Conservation (phyloP, 2,329 filamentous ascomycete species). For the Pyrenophora teres region DNA sequence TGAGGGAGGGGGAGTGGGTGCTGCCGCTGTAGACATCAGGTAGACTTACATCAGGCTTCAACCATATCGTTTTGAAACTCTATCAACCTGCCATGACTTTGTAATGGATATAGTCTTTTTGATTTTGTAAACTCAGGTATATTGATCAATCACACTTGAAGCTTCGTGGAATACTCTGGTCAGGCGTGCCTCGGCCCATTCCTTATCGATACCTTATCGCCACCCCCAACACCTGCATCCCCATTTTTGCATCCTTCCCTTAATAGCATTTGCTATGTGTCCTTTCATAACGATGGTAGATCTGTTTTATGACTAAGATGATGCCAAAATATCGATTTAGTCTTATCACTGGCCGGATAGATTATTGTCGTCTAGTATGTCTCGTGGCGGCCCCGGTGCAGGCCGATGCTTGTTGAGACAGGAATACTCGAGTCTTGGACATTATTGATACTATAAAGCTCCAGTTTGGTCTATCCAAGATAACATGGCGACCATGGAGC, state of each 20-base stretch:
- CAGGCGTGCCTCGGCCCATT: background rate
- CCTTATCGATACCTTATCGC: conserved; percentile 6
- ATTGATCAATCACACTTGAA: too few relatives aligned
- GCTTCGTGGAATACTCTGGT: too few relatives aligned
- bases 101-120: too few relatives aligned
- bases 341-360: conserved; percentile 1
- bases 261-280: background rate
- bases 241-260: conserved; percentile 9
- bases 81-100: too few relatives aligned
- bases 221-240: background rate
- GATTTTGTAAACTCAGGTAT: too few relatives aligned
- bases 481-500: conserved; percentile 13
- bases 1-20: conserved; percentile 27
- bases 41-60: too few relatives aligned
- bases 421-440: background rate
- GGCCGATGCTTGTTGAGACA: conserved; percentile 9
- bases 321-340: background rate
- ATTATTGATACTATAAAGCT: background rate
- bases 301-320: background rate
- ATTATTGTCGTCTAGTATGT: background rate
- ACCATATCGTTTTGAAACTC: too few relatives aligned
- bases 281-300: background rate
- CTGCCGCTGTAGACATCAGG: conserved; percentile 15
- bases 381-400: background rate
- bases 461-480: background rate